These are phyloP conservation scores for Capsicum pubescens DNA, from an alignment of 257 asterid genomes.

Conservation along the genomic window DNA sequence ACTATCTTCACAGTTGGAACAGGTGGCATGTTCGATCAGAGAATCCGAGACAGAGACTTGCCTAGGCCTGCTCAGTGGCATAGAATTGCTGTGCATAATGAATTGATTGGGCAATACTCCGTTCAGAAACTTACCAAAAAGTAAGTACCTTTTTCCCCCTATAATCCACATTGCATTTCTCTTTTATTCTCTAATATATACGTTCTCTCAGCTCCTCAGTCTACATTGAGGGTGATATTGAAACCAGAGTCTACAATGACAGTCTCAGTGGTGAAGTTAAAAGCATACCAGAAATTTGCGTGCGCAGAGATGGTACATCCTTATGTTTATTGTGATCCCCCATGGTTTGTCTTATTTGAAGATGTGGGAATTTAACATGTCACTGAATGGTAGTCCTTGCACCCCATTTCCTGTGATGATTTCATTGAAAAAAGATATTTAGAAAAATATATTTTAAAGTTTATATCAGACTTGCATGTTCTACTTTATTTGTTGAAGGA, in stretches of 20 bases:
- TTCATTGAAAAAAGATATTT: not conserved
- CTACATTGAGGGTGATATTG: constrained; percentile 95
- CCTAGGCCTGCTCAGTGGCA: constrained; percentile 98
- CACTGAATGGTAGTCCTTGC: constrained; percentile 13
- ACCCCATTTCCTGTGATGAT: not conserved
- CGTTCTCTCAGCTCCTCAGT: constrained; percentile 81
- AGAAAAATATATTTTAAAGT: not conserved
- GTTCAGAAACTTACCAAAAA: constrained; percentile 86
- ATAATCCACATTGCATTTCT: constrained; percentile 24
- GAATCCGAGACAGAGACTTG: constrained; percentile 55
- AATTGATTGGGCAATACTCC: constrained; percentile 80
- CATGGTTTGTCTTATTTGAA: constrained; percentile 3
- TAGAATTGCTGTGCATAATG: constrained; percentile 93
- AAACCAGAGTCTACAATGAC: constrained; percentile 96
- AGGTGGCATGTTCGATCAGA: constrained; percentile 96
- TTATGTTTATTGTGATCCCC: not conserved
- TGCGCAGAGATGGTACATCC: constrained; percentile 87
- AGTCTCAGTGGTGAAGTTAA: constrained; percentile 83
- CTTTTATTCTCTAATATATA: constrained; percentile 39
- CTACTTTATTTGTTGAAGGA: not conserved
- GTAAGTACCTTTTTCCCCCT: constrained; percentile 40
- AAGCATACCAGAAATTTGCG: constrained; percentile 95
- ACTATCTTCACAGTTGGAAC: constrained; percentile 93
- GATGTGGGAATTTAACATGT: not conserved
- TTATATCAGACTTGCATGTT: not conserved